Conservation (phyloP, 1,139 yeast genomes). For the Nakaseomyces uthaithaninus region DNA sequence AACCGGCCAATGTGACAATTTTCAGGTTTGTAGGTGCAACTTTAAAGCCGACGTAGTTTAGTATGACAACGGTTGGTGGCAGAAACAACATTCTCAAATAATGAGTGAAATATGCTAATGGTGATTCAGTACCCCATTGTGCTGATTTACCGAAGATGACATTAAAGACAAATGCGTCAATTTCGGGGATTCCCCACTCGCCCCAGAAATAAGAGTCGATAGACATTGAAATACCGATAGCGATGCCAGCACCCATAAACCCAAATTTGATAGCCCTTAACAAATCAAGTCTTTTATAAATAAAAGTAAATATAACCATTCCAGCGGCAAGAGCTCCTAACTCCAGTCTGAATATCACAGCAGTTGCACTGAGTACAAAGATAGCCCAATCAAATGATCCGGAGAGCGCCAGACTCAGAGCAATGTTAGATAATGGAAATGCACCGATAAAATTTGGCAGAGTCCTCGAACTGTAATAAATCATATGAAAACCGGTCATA, state of each 20-base stretch:
- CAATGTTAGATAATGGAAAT: constrained; percentile 59
- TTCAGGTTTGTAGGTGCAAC: constrained; percentile 35
- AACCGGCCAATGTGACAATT: constrained; percentile 39
- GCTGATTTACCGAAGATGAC: constrained; percentile 62
- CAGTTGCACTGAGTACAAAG: constrained; percentile 51
- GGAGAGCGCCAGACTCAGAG: constrained; percentile 43
- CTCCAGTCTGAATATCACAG: constrained; percentile 68
- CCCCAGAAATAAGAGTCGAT: constrained; percentile 80
- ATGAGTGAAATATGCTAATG: constrained; percentile 52
- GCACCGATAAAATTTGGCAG: constrained; percentile 76
- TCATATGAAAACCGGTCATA: constrained; percentile 66
- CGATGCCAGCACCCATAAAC: constrained; percentile 47
- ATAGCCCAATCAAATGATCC: constrained; percentile 48
- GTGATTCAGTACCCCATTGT: constrained; percentile 83
- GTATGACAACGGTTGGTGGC: constrained; percentile 53
- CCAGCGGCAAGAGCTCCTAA: constrained; percentile 52
- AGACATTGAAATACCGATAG: constrained; percentile 40
- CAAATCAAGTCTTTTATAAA: constrained; percentile 41
- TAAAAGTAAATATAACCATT: constrained; percentile 36
- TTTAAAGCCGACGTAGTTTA: constrained; percentile 33
- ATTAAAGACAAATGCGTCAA: constrained; percentile 64
- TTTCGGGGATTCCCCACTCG: constrained; percentile 53
- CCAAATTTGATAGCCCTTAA: constrained; percentile 36
- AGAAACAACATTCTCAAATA: constrained; percentile 47
- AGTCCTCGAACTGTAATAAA: constrained; percentile 71